Conservation (phyloP, 129 eudicot genomes). For the Saposhnikovia divaricata region DNA sequence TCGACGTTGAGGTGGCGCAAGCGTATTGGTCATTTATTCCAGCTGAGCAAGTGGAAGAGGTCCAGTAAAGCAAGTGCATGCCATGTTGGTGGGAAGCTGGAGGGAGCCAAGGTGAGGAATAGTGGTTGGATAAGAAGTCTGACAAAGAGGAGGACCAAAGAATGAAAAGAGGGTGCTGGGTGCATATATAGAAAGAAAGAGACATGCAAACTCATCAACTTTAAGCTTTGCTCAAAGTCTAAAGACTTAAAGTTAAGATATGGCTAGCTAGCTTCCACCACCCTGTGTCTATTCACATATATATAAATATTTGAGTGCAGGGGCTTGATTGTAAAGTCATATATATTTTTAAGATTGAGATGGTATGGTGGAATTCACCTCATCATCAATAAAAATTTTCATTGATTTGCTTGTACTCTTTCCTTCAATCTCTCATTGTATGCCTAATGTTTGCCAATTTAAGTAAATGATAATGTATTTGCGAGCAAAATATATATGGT, state of each 20-base stretch:
- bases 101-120: conserved; percentile 33
- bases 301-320: background rate
- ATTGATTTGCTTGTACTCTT: conserved; percentile 3
- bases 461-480: background rate
- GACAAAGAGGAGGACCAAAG: conserved; percentile 39
- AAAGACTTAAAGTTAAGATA: conserved; percentile 5
- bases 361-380: conserved; percentile 11
- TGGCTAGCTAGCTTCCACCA: conserved; percentile 5
- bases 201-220: background rate
- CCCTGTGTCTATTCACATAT: background rate
- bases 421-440: background rate
- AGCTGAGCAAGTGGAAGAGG: conserved; percentile 60
- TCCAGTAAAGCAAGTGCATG: conserved; percentile 29
- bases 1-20: conserved; percentile 70
- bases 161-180: conserved; percentile 19
- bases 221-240: background rate
- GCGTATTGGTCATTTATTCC: conserved; percentile 71
- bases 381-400: conserved; percentile 5
- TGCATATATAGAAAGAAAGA: conserved; percentile 13
- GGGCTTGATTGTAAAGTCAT: background rate
- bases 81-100: conserved; percentile 44
- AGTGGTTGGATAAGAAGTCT: conserved; percentile 51
- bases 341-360: conserved; percentile 1
- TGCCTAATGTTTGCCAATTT: background rate
- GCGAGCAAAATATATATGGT: too few relatives aligned